Evolutionary conservation across 2,329 filamentous ascomycete genomes (phyloP).

Genomic region (Talaromyces islandicus): DNA sequence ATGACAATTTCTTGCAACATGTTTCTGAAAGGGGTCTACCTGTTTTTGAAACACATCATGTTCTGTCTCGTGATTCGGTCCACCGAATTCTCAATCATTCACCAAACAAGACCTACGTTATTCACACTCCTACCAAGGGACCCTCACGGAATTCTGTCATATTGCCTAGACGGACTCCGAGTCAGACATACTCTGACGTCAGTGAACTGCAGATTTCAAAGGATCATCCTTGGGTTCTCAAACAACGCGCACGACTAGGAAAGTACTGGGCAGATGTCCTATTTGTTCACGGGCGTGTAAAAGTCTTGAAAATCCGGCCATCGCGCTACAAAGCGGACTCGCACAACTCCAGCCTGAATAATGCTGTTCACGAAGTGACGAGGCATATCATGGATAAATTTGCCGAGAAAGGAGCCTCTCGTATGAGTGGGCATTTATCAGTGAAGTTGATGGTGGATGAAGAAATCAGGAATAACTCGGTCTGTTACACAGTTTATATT

Average conservation of each 20-base stretch:
- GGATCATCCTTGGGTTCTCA: conserved; percentile 58
- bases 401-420: conserved; percentile 42
- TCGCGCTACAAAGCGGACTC: conserved; percentile 57
- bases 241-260: conserved; percentile 59
- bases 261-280: conserved; percentile 70
- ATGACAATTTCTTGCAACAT: conserved; percentile 59
- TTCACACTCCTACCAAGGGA: conserved; percentile 54
- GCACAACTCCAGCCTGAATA: conserved; percentile 49
- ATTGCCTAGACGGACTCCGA: conserved; percentile 50
- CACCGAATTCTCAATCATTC: conserved; percentile 46
- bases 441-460: conserved; percentile 64
- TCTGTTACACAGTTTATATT: conserved; percentile 28
- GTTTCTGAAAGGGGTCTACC: conserved; percentile 50
- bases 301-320: conserved; percentile 62
- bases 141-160: conserved; percentile 55
- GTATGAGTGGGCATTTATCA: conserved; percentile 64
- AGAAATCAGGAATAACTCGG: conserved; percentile 24
- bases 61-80: conserved; percentile 50
- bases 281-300: conserved; percentile 58
- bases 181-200: conserved; percentile 52
- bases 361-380: conserved; percentile 54
- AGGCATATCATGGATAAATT: conserved; percentile 58
- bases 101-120: conserved; percentile 51
- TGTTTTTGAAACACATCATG: conserved; percentile 47
- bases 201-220: conserved; percentile 50